phyloP scores from a whole-genome alignment of 139 green algal species.

The Chlamydomonas applanata region DNA sequence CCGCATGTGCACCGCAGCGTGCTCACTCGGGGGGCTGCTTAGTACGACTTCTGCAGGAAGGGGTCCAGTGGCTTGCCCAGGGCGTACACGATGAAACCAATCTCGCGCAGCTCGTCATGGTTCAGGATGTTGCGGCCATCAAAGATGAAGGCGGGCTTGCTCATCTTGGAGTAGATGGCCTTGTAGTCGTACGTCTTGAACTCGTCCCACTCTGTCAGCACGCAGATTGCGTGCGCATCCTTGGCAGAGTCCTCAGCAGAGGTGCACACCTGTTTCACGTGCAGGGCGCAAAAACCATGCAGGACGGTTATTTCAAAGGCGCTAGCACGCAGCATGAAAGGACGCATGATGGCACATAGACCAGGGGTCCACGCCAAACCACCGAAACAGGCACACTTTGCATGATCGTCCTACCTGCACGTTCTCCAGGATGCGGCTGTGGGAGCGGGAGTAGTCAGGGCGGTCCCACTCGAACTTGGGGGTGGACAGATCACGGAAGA shows the following conservation, averaged over 20 bases:
- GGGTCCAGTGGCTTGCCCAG: conserved; percentile 98
- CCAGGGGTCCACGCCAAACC: not conserved
- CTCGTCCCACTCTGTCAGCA: conserved; percentile 99
- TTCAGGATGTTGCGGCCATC: conserved; percentile 97
- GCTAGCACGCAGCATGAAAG: not conserved
- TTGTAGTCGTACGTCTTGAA: conserved; percentile 90
- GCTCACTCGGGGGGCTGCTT: not conserved
- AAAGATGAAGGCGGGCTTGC: conserved; percentile 99
- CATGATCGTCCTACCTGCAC: too few relatives aligned
- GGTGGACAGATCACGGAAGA: conserved; percentile 80
- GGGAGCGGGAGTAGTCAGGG: conserved; percentile 57
- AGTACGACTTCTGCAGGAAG: conserved; percentile 82
- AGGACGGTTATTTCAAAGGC: not conserved
- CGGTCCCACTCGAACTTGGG: conserved; percentile 94
- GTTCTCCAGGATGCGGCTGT: conserved; percentile 54
- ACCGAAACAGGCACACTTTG: too few relatives aligned
- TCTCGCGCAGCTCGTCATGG: conserved; percentile 83
- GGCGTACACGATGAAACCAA: conserved; percentile 97
- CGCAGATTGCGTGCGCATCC: conserved; percentile 81
- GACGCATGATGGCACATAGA: not conserved
- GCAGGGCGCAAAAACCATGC: too few relatives aligned
- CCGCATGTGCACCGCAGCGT: not conserved
- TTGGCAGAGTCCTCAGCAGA: conserved; percentile 56
- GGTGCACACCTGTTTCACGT: not conserved
- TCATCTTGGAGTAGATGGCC: conserved; percentile 84